Evolutionary conservation across 2,329 filamentous ascomycete genomes (phyloP), one percentile per base, ranked within the genome.

Genomic region (Cadophora malorum): DNA sequence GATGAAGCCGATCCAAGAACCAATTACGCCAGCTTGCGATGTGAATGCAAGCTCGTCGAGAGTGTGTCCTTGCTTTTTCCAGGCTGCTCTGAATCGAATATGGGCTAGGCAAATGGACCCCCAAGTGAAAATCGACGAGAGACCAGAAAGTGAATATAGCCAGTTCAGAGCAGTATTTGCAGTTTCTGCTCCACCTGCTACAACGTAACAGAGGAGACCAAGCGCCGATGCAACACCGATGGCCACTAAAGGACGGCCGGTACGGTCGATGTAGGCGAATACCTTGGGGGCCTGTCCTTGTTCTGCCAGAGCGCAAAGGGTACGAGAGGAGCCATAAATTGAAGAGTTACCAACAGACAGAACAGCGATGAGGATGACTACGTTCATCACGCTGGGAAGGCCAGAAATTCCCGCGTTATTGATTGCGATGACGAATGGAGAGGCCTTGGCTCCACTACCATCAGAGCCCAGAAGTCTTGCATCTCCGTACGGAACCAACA

Each of bases 21-120:
- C 90, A 1, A 77, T 80, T 8, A 90, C 81, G 66, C 90, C 90
- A 58, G 85, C 83, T 60, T 83, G 79, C 21, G 88, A 86, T 49
- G 79, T 79, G 81, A 89, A 92, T 0, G 89, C 86, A 4, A 92
- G 84, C 74, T 90, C 87, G n/a, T 90, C 86, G 4, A 90, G 76
- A 1, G 81, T 83, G 73, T 85, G 87, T 28, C 88, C 88, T 66
- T 89, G 83, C 19, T 79, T 75, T 25, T 76, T 78, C 88, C 88
- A 91, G 0, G 87, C 89, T 4, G 75, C 71, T 47, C 89, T 87
- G 84, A 90, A 91, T 23, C 90, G 88, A 75, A 92, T 90, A 74
- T 92, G 90, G 2, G 88, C 83, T 21, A 88, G 76, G 76, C 87
- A 90, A 73, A 91, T 89, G 56, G 85, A 87, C 25, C 83, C 87